Evolutionary conservation across 2,329 filamentous ascomycete genomes (phyloP), one percentile per base, ranked within the genome.

Genomic region (Botrytis squamosa): DNA sequence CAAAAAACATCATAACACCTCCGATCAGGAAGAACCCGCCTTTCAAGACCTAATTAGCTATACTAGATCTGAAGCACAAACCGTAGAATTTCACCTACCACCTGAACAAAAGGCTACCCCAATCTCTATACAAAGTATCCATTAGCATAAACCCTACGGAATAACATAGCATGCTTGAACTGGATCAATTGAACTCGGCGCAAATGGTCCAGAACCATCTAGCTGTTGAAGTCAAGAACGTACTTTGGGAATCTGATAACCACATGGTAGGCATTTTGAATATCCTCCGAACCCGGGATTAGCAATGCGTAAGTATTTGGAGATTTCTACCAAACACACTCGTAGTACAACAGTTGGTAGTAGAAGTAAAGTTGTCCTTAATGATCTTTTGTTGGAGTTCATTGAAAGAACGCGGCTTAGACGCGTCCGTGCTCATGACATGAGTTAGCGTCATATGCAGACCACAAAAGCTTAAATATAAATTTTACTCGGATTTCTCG

Each of bases 81-180:
- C 75, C 76, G 79, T 59, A 55, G 62, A 72, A 42, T 46, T 46
- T 57, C 83, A 92, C 93, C 79, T 91, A 97, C 95, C 95, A 81
- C 94, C 95, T 81, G 94, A 96, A 88, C 96, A 98, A 87, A 99
- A 99, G 82, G 95, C 93, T 76, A 98, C 95, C 79, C 96, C 96
- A 81, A 98, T 92, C 84, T 99, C 96, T 98, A 81, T 66, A 77
- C 73, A 52, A 9, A 12, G 72, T 29, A 72, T 18, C 9, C n/a
- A 71, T 81, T 79, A 83, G 81, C 78, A 74, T 63, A 71, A 14
- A 36, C 18, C 16, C 40, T 22, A 18, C 20, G 8, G n/a, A 40
- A 67, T 25, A 38, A 29, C 16, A 20, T 57, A 64, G 52, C 72
- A 25, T 46, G 44, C 63, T 57, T 16, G 73, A 60, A 65, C 9